Base-by-base conservation (phyloP, 805 yeast genomes). In the Saccharomycopsis fermentans region DNA sequence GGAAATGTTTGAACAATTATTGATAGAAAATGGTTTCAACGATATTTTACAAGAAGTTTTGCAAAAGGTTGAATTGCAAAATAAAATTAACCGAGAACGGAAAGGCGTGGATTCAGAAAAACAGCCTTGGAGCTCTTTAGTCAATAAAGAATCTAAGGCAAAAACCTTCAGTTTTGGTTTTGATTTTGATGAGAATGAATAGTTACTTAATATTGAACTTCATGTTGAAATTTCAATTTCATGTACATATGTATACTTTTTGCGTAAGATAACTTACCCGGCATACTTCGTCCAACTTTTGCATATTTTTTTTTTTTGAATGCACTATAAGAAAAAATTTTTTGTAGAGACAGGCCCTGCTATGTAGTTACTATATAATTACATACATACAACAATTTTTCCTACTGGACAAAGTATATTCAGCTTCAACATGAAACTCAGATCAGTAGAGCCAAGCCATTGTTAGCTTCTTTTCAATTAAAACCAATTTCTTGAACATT, bases 1-100 rank as follows among this genome's bases (percentile, higher is more conserved):
- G 65, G 87, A 83, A 60, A 72, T 81, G 59, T 87, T 87, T 66
- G 69, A 74, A 35, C 81, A 77, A 58, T 72, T 83, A 36, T 71
- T 87, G 62, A 66, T 68, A 39, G 61, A 68, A 17, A 71, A 73
- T 58, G 65, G 67, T 1, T 77, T 79, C 1, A 71, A 71, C 57
- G 67, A 68, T 12, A 67, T 73, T 12, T 66, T 82, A 50, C 64
- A 65, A 0, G 43, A 63, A 17, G 78, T 79, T 0, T 59, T 77
- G 35, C 62, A 56, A 6, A 69, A 70, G 52, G 63, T 79, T 67
- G 64, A 62, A 39, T 63, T 60, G 16, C 6, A 14, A 21, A 63
- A 75, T 14, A 64, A 66, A 53, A 69, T 17, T 5, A 35, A 52
- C 12, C 6, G 19, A n/a, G 21, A 34, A 14, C 17, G n/a, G n/a